Base-by-base conservation (phyloP, 1,284 basidiomycete species). In the Sanghuangporus sanghuang region DNA sequence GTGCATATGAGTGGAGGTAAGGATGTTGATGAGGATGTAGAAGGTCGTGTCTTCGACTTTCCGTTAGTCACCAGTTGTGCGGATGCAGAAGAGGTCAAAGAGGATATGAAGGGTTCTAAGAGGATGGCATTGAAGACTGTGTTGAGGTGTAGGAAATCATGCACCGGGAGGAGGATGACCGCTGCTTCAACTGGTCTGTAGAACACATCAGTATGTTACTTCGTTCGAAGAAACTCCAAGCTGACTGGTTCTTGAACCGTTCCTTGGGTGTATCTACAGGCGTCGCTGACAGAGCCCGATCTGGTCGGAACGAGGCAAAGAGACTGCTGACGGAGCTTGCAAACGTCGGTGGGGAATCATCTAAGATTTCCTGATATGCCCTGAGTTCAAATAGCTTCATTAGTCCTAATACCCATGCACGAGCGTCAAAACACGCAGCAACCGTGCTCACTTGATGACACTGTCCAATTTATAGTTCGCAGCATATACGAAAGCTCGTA, bases 121-220 rank as follows among this genome's bases (percentile, higher is more conserved):
- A 87, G 71, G 8, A 83, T 72, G 23, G 74, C 69, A 0, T 76
- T 69, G 67, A 88, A 87, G 1, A 73, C 67, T 0, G 71, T 68
- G 59, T 86, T 88, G 36, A 76, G 73, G 59, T 76, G 75, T 3
- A 85, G 67, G 64, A 86, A 82, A 71, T 89, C 86, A 64, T 83
- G 85, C 2, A 87, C 64, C 1, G 86, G 80, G 8, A 88, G 75
- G 39, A 88, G 73, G 8, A 83, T 74, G 2, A 86, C 81, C 50
- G 80, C 78, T 12, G 82, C 82, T 73, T 86, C 83, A 57, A 84
- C 81, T 0, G 87, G 87, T 66, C 86, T 89, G 67, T 7, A 68
- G 27, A 54, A 61, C 21, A 57, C 12, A n/a, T 46, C 21, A 46
- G 44, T 6, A 46, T 2, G 18, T 18, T 46, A 16, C 7, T 12